Evolutionary conservation across 116 monocot genomes (phyloP).

Genomic region (Trichopus zeylanicus): DNA sequence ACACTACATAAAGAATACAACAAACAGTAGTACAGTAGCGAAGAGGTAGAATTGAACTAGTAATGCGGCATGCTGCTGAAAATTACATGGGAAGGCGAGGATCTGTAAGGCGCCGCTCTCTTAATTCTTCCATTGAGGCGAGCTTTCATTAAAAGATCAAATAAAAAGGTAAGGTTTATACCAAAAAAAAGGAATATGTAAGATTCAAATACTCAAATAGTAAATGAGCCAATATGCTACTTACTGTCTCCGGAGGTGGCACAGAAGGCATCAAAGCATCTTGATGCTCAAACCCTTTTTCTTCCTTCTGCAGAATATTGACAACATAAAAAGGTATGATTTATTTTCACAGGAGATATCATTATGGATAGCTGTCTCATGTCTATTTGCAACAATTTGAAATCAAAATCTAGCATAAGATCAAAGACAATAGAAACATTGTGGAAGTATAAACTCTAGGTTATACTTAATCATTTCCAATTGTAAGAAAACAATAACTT

Average conservation of each 20-base stretch:
- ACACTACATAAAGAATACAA: no score
- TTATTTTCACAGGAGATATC: no score
- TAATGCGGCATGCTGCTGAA: neutral
- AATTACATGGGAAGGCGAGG: slow-evolving; percentile 82
- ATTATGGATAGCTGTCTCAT: no score
- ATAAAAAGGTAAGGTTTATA: no score
- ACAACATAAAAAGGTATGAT: neutral
- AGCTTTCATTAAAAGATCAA: slow-evolving; percentile 41
- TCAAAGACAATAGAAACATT: no score
- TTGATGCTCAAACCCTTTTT: slow-evolving; percentile 79
- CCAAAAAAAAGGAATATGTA: neutral
- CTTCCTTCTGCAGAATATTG: slow-evolving; percentile 57
- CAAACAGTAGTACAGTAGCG: neutral
- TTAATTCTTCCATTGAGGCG: slow-evolving; percentile 72
- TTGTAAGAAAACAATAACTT: neutral
- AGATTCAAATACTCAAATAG: neutral
- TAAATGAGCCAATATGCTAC: neutral
- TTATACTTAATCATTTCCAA: neutral
- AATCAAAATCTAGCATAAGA: neutral
- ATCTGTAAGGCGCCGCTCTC: slow-evolving; percentile 73
- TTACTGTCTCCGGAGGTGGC: slow-evolving; percentile 66
- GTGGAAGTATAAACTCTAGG: neutral
- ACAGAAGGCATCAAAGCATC: slow-evolving; percentile 62
- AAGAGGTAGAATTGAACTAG: neutral
- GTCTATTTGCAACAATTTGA: neutral